Conservation (phyloP, 2,329 filamentous ascomycete genomes). For the Exophiala calicioides region DNA sequence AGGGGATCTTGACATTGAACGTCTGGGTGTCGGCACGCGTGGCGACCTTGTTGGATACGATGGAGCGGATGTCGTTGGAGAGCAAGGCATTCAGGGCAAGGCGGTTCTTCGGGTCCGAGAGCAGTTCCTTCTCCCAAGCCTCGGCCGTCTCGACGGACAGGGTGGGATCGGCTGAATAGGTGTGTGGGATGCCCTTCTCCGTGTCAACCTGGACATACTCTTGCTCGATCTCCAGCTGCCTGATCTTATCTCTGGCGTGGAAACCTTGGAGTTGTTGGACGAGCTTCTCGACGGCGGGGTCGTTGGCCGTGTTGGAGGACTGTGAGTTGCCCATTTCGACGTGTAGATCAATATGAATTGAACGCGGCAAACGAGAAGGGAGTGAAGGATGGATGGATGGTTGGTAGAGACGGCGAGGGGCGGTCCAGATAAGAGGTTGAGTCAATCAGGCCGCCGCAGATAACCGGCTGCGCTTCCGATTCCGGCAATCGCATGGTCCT, state of each 20-base stretch:
- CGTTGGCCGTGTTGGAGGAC: slow-evolving; percentile 21
- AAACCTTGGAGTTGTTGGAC: slow-evolving; percentile 43
- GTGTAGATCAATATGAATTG: too few relatives aligned
- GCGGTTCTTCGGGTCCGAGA: slow-evolving; percentile 68
- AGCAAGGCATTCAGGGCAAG: slow-evolving; percentile 75
- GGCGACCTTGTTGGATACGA: slow-evolving; percentile 65
- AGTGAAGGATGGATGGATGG: too few relatives aligned
- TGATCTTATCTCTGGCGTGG: slow-evolving; percentile 37
- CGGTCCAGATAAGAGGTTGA: too few relatives aligned
- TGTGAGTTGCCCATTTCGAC: slow-evolving; percentile 31
- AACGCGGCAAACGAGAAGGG: too few relatives aligned
- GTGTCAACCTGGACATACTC: slow-evolving; percentile 57
- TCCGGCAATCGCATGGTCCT: too few relatives aligned
- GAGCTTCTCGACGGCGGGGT: slow-evolving; percentile 38
- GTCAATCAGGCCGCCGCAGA: too few relatives aligned
- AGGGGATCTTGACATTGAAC: slow-evolving; percentile 80
- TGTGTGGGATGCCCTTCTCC: slow-evolving; percentile 42
- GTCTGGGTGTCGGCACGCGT: slow-evolving; percentile 71
- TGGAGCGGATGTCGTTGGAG: slow-evolving; percentile 63
- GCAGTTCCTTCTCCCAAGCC: slow-evolving; percentile 62
- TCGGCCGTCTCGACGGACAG: slow-evolving; percentile 55
- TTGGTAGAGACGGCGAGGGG: too few relatives aligned
- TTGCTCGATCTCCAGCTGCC: slow-evolving; percentile 43
- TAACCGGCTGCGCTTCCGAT: too few relatives aligned
- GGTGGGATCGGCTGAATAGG: slow-evolving; percentile 33